Conservation (phyloP, 148 eudicot species). For the Nyssa sinensis region DNA sequence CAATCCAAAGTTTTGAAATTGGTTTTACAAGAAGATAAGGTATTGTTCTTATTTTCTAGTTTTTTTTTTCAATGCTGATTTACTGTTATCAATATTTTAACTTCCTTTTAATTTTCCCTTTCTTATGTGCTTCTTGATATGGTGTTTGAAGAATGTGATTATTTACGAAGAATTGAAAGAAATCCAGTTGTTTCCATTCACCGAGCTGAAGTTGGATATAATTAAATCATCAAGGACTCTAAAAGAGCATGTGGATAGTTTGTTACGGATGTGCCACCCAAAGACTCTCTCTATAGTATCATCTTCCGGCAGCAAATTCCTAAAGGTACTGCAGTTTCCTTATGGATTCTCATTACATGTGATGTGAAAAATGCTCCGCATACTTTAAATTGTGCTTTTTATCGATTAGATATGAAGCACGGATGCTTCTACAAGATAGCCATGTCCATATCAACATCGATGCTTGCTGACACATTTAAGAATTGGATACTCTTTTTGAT, state of each 20-base stretch:
- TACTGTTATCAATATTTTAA: neutral
- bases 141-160: constrained; percentile 32
- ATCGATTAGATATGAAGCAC: too few relatives aligned
- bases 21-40: constrained; percentile 31
- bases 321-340: constrained; percentile 20
- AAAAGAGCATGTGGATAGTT: constrained; percentile 16
- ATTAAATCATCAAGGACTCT: constrained; percentile 20
- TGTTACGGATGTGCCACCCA: constrained; percentile 19
- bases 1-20: constrained; percentile 23
- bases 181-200: neutral
- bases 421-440: too few relatives aligned
- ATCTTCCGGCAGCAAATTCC: constrained; percentile 13
- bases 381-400: neutral
- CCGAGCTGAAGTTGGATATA: constrained; percentile 25
- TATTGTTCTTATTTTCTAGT: constrained; percentile 4
- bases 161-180: constrained; percentile 29
- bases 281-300: constrained; percentile 12
- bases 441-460: too few relatives aligned
- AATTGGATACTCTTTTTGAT: too few relatives aligned
- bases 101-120: neutral
- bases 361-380: too few relatives aligned
- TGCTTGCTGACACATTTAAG: too few relatives aligned
- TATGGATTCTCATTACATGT: neutral
- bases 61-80: neutral
- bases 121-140: neutral